phyloP scores from a whole-genome alignment of 2,329 filamentous ascomycete genomes.

The Hymenoscyphus occultus region DNA sequence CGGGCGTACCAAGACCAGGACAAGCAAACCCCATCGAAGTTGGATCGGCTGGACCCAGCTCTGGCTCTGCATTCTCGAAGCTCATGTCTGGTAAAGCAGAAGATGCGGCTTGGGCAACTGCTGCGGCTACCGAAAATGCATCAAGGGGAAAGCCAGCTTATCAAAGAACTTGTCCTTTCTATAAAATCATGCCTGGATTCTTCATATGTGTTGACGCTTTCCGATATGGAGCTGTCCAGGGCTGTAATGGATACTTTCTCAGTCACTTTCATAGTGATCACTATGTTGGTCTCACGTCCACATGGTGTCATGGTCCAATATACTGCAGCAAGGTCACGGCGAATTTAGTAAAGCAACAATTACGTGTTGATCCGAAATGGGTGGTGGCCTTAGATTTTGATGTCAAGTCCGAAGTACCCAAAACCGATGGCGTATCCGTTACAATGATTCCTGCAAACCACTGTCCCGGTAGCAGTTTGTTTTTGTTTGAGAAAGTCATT shows the following conservation, averaged over 20 bases:
- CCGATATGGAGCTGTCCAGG: conserved; percentile 87
- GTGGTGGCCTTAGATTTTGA: conserved; percentile 86
- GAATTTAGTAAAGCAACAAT: conserved; percentile 81
- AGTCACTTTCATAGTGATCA: conserved; percentile 99
- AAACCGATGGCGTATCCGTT: conserved; percentile 77
- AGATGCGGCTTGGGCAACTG: conserved; percentile 83
- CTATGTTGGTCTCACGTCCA: conserved; percentile 85
- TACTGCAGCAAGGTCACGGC: conserved; percentile 94
- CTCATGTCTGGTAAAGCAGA: conserved; percentile 92
- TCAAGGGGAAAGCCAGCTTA: conserved; percentile 83
- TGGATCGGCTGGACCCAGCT: conserved; percentile 40
- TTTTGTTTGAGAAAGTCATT: conserved; percentile 80
- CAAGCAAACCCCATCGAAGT: conserved; percentile 75
- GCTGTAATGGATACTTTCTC: conserved; percentile 91
- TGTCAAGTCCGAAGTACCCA: conserved; percentile 71
- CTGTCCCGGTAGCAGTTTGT: conserved; percentile 91
- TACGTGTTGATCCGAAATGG: conserved; percentile 82
- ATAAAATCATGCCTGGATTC: conserved; percentile 94
- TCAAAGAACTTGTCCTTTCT: conserved; percentile 91
- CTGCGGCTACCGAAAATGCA: conserved; percentile 74
- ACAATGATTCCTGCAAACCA: conserved; percentile 98
- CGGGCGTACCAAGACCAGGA: conserved; percentile 70
- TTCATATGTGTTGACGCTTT: conserved; percentile 95
- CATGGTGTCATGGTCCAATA: conserved; percentile 90
- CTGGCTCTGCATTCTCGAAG: conserved; percentile 79